Evolutionary conservation across 225 moss, liverwort and hornwort genomes (phyloP).

Genomic region (Straminergon stramineum): DNA sequence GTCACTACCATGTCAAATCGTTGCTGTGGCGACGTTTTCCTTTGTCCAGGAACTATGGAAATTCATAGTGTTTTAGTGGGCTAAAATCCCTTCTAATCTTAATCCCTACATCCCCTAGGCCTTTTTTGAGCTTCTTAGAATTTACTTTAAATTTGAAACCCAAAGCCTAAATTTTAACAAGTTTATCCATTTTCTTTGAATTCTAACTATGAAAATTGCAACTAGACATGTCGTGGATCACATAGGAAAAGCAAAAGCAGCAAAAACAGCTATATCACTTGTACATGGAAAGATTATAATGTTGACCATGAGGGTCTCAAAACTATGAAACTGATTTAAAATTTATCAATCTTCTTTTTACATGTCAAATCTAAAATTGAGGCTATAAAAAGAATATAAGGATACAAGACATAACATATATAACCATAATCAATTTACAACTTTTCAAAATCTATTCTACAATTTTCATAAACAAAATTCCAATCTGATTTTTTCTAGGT

Average conservation of each 20-base stretch:
- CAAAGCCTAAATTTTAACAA: not conserved
- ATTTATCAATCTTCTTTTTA: no score
- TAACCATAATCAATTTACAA: not conserved
- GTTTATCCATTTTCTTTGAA: not conserved
- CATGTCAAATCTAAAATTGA: not conserved
- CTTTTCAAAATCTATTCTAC: not conserved
- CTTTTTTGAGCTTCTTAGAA: not conserved
- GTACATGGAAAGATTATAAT: not conserved
- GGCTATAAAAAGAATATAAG: not conserved
- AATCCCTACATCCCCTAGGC: accelerated
- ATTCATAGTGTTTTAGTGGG: no score
- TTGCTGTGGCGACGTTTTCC: no score
- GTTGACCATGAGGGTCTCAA: not conserved
- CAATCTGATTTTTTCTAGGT: not conserved
- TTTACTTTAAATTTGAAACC: not conserved
- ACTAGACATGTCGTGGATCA: not conserved
- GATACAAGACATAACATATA: no score
- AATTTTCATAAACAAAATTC: not conserved
- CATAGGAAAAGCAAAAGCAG: not conserved
- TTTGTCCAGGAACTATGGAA: no score
- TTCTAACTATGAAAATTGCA: not conserved
- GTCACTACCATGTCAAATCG: no score
- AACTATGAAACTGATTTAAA: not conserved
- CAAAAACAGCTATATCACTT: not conserved
- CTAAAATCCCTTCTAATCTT: no score